These are phyloP conservation scores for Sphaerulina populicola DNA, from an alignment of 2,329 filamentous ascomycete species.

Conservation along the genomic window DNA sequence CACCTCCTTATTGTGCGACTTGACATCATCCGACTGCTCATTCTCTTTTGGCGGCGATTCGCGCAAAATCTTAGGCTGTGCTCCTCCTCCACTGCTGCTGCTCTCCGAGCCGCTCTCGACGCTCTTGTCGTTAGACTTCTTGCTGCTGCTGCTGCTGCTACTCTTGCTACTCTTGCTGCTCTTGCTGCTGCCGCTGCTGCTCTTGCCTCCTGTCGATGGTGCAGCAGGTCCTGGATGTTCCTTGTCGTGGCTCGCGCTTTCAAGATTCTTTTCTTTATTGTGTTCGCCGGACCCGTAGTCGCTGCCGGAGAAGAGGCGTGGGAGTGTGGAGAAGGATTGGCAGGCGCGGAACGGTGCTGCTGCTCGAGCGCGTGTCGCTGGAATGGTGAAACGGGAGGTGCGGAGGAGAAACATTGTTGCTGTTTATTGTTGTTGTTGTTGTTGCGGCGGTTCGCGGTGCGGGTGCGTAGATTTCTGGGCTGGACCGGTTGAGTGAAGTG, in stretches of 20 bases:
- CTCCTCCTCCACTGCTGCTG: background rate
- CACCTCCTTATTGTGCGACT: conserved; percentile 35
- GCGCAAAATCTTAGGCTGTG: conserved; percentile 11
- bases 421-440: background rate
- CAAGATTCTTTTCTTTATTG: conserved; percentile 6
- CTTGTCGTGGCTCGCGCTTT: conserved; percentile 7
- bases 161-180: no score
- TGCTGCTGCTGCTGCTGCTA: conserved; percentile 1
- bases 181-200: conserved; percentile 6
- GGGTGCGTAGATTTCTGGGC: no score
- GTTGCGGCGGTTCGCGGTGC: background rate
- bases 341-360: background rate
- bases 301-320: background rate
- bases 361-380: background rate
- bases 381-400: conserved; percentile 1
- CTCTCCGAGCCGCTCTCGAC: background rate
- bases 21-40: conserved; percentile 10
- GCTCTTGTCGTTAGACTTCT: background rate
- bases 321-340: conserved; percentile 6
- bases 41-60: conserved; percentile 6
- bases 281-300: conserved; percentile 15
- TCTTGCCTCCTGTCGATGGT: conserved; percentile 5
- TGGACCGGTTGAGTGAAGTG: no score
- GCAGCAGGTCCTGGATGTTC: conserved; percentile 15
- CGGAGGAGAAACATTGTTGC: conserved; percentile 13